Conservation (phyloP, 2,329 filamentous ascomycete species). For the Mariannaea elegans region DNA sequence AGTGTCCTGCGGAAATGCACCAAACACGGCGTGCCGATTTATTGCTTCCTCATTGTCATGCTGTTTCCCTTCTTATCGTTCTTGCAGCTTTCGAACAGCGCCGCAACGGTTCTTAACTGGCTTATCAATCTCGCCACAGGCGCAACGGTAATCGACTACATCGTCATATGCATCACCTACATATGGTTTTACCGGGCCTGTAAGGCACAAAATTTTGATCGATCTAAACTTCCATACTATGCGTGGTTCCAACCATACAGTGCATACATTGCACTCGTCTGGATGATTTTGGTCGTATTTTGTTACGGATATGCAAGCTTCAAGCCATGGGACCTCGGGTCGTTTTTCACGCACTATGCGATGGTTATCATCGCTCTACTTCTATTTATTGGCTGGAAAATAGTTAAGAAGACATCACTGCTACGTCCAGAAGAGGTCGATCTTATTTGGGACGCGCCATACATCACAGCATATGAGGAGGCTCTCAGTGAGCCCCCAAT, state of each 20-base stretch:
- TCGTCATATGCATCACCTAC: constrained; percentile 63
- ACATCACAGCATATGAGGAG: too few species aligned
- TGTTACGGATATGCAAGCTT: constrained; percentile 57
- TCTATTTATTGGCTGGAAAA: constrained; percentile 63
- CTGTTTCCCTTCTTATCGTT: constrained; percentile 54
- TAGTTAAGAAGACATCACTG: constrained; percentile 62
- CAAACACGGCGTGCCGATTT: constrained; percentile 61
- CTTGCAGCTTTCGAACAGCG: constrained; percentile 51
- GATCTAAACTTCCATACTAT: constrained; percentile 60
- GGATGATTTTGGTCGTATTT: background rate
- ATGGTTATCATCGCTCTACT: constrained; percentile 56
- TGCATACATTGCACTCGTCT: background rate
- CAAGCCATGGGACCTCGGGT: constrained; percentile 59
- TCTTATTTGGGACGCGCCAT: constrained; percentile 59
- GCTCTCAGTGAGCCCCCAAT: too few species aligned
- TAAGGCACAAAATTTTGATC: constrained; percentile 53
- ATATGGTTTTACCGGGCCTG: constrained; percentile 63
- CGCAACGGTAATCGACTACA: constrained; percentile 56
- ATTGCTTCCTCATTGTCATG: constrained; percentile 55
- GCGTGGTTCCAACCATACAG: constrained; percentile 43
- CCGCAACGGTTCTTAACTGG: constrained; percentile 52
- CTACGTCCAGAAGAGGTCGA: constrained; percentile 59
- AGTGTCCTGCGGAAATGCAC: constrained; percentile 60
- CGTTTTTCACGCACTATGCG: constrained; percentile 55
- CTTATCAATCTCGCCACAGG: constrained; percentile 56